Conservation (phyloP, 1,139 yeast species). For the Hansenula anomala region DNA sequence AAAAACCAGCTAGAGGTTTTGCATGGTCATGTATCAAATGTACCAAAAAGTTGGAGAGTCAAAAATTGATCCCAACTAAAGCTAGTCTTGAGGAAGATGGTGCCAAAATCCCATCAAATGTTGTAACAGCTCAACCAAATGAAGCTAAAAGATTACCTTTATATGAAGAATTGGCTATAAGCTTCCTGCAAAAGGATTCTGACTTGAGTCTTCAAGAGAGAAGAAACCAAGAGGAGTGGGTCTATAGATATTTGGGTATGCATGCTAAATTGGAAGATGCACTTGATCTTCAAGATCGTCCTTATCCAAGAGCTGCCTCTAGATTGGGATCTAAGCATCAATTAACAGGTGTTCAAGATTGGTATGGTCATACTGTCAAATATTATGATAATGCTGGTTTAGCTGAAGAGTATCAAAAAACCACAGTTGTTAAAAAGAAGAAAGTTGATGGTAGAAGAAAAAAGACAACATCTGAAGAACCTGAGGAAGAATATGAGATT, state of each 20-base stretch:
- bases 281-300: slow-evolving; percentile 72
- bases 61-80: slow-evolving; percentile 14
- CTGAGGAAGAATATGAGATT: slow-evolving; percentile 24
- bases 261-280: slow-evolving; percentile 77
- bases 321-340: slow-evolving; percentile 75
- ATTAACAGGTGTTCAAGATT: slow-evolving; percentile 60
- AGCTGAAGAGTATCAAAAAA: slow-evolving; percentile 19
- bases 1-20: slow-evolving; percentile 83
- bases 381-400: slow-evolving; percentile 48
- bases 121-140: not conserved
- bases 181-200: slow-evolving; percentile 43
- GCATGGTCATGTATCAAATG: slow-evolving; percentile 93
- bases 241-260: slow-evolving; percentile 73
- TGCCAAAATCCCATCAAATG: not conserved
- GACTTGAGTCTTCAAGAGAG: slow-evolving; percentile 39
- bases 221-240: slow-evolving; percentile 66
- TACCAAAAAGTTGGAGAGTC: slow-evolving; percentile 37
- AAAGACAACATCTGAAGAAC: slow-evolving; percentile 7
- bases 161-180: slow-evolving; percentile 57
- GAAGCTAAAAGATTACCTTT: slow-evolving; percentile 34
- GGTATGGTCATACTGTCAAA: slow-evolving; percentile 61
- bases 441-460: slow-evolving; percentile 16
- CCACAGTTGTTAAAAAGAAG: slow-evolving; percentile 17
- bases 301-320: slow-evolving; percentile 79
- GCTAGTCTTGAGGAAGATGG: slow-evolving; percentile 3